Percentiles rank a stretch among this genome's conserved stretches.
Evolutionary conservation across 805 yeast genomes (phyloP).

Genomic region (Priceomyces medius): DNA sequence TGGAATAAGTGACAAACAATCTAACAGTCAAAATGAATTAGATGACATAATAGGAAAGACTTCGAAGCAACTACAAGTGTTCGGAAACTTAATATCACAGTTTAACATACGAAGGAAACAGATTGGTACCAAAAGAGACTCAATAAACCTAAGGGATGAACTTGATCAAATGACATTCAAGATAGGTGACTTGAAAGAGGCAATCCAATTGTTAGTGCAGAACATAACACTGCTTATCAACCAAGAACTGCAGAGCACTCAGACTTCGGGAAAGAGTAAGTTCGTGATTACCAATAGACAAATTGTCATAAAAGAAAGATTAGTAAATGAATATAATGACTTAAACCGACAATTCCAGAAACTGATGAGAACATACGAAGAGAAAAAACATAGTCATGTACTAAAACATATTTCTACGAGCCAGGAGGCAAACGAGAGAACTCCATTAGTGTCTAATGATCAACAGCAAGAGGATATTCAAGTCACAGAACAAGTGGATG

Average conservation of each 20-base stretch:
- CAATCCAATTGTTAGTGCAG: conserved; percentile 30
- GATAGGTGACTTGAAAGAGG: conserved; percentile 27
- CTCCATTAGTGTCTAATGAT: conserved; percentile 38
- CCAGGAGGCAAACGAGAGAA: conserved; percentile 21
- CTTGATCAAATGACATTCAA: conserved; percentile 36
- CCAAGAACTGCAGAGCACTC: conserved; percentile 22
- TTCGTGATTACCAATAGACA: conserved; percentile 39
- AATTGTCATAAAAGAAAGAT: conserved; percentile 48
- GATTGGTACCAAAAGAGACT: conserved; percentile 55
- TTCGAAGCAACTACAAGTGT: conserved; percentile 42
- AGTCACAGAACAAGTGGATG: conserved; percentile 36
- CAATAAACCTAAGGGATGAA: conserved; percentile 28
- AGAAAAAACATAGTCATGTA: conserved; percentile 34
- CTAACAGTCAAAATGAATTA: conserved; percentile 22
- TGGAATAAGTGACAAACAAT: conserved; percentile 1
- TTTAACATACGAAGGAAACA: conserved; percentile 49
- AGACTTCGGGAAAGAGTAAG: conserved; percentile 6
- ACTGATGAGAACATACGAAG: conserved; percentile 48
- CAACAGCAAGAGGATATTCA: conserved; percentile 28
- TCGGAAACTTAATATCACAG: conserved; percentile 49
- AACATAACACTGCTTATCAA: conserved; percentile 28
- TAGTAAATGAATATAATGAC: conserved; percentile 55
- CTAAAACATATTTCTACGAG: background rate
- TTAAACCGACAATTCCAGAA: conserved; percentile 46
- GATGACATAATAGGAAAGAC: conserved; percentile 35